A percentile compares a stretch with the other conserved stretches of the same genome.
phyloP scores from a whole-genome alignment of 371 early-diverging fungal species.

The Blyttiomyces sp. region DNA sequence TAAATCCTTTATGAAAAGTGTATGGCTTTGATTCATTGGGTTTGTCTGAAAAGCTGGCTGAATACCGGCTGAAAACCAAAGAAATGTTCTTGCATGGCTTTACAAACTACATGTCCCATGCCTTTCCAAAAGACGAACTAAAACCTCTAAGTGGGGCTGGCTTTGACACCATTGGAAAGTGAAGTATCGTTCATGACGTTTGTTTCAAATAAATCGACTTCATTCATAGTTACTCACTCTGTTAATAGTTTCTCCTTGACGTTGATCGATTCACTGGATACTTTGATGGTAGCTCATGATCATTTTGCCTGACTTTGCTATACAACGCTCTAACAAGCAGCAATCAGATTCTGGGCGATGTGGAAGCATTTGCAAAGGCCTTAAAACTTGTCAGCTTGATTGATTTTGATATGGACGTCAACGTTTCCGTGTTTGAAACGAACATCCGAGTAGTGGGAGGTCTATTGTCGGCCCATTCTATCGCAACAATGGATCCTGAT shows the following conservation, averaged over 20 bases:
- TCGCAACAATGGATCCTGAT: conserved; percentile 12
- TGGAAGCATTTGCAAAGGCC: neutral
- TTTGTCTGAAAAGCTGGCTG: too few species aligned
- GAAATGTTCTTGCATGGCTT: conserved; percentile 30
- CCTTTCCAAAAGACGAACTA: conserved; percentile 30
- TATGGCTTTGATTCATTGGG: neutral
- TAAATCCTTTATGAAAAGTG: neutral
- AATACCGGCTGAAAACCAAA: conserved; percentile 17
- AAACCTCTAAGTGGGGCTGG: conserved; percentile 22
- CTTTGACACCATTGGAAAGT: conserved; percentile 27
- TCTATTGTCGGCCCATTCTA: conserved; percentile 21
- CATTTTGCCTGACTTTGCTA: neutral
- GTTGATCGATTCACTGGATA: conserved; percentile 27
- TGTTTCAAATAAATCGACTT: neutral
- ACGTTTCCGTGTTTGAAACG: conserved; percentile 36
- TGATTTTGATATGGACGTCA: conserved; percentile 22
- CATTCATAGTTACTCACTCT: neutral
- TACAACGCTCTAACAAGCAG: neutral
- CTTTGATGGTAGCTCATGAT: conserved; percentile 5
- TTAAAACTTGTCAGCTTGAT: conserved; percentile 9
- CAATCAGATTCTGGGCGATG: conserved; percentile 19
- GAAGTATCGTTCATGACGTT: neutral
- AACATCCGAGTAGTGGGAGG: conserved; percentile 32
- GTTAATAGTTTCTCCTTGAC: conserved; percentile 23
- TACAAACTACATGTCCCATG: conserved; percentile 13